phyloP scores from a whole-genome alignment of 768 basidiomycete genomes.

The Sporobolomyces pararoseus region DNA sequence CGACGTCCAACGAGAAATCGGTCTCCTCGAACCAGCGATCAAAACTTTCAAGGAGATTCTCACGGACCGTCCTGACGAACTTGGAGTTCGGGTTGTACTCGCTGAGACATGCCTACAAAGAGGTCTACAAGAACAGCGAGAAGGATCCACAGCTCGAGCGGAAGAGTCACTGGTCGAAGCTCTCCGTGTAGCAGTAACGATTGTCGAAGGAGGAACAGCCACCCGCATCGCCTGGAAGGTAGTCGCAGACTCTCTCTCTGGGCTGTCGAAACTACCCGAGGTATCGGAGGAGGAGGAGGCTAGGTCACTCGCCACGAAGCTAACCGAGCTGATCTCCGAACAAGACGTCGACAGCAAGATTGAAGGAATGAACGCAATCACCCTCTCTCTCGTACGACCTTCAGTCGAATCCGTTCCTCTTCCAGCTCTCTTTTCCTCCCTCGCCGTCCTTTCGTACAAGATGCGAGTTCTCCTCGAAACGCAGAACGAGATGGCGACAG shows the following conservation, averaged over 20 bases:
- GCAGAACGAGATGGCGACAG: constrained; percentile 56
- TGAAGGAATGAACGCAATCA: constrained; percentile 28
- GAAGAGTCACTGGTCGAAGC: constrained; percentile 67
- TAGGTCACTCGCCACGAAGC: background rate
- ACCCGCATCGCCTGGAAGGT: constrained; percentile 76
- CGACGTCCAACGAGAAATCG: constrained; percentile 73
- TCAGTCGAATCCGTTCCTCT: background rate
- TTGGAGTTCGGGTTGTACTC: constrained; percentile 67
- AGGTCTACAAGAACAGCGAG: constrained; percentile 61
- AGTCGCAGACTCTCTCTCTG: constrained; percentile 69
- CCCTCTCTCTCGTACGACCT: background rate
- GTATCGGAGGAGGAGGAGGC: background rate
- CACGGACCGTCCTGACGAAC: constrained; percentile 59
- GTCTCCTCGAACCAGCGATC: constrained; percentile 72
- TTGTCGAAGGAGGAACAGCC: constrained; percentile 59
- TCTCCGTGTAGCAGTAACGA: constrained; percentile 56
- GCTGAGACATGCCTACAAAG: constrained; percentile 68
- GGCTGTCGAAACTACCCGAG: constrained; percentile 55
- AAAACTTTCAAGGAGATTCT: constrained; percentile 61
- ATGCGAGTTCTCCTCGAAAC: constrained; percentile 49
- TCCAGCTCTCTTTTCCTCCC: constrained; percentile 35
- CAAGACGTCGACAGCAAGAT: constrained; percentile 42
- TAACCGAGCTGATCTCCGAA: constrained; percentile 22
- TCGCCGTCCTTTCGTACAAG: constrained; percentile 46
- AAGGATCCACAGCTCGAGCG: constrained; percentile 71